Evolutionary conservation across 2,329 filamentous ascomycete genomes (phyloP).

Genomic region (Colletotrichum higginsianum): DNA sequence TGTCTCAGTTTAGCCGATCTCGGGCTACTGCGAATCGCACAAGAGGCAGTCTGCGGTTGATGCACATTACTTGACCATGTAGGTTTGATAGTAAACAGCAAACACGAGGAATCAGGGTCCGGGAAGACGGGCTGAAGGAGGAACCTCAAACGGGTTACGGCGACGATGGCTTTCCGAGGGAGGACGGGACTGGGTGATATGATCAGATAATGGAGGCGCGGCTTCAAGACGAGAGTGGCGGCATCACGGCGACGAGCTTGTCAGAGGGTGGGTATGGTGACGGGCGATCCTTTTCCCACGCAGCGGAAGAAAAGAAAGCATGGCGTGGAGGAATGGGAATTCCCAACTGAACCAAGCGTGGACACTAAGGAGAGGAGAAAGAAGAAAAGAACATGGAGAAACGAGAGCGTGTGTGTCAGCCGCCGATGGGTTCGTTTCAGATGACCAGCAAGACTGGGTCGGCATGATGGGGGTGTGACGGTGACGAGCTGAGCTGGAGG

Average conservation of each 20-base stretch:
- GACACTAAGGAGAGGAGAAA: constrained; percentile 3
- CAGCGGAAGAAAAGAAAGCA: background rate
- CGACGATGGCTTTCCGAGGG: constrained; percentile 9
- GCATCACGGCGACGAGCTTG: background rate
- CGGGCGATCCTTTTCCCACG: constrained; percentile 1
- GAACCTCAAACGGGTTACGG: background rate
- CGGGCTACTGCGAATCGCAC: constrained; percentile 22
- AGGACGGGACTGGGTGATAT: constrained; percentile 22
- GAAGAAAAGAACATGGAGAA: constrained; percentile 1
- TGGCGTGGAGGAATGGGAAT: constrained; percentile 1
- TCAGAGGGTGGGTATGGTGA: background rate
- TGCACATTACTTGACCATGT: constrained; percentile 12
- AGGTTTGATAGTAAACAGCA: background rate
- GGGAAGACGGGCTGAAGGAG: background rate
- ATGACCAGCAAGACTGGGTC: constrained; percentile 37
- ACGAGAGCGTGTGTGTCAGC: constrained; percentile 35
- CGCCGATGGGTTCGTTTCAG: constrained; percentile 40
- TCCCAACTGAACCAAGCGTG: too few relatives aligned
- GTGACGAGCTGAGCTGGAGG: constrained; percentile 3
- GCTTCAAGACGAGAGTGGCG: constrained; percentile 11
- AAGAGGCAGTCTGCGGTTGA: background rate
- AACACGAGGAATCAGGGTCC: background rate
- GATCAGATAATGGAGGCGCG: background rate
- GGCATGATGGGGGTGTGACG: constrained; percentile 30
- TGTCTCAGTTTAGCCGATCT: constrained; percentile 28